Percentiles rank a stretch among this genome's conserved stretches.
phyloP scores from a whole-genome alignment of 108 stramenopile species.

The Cyclotella atomus region DNA sequence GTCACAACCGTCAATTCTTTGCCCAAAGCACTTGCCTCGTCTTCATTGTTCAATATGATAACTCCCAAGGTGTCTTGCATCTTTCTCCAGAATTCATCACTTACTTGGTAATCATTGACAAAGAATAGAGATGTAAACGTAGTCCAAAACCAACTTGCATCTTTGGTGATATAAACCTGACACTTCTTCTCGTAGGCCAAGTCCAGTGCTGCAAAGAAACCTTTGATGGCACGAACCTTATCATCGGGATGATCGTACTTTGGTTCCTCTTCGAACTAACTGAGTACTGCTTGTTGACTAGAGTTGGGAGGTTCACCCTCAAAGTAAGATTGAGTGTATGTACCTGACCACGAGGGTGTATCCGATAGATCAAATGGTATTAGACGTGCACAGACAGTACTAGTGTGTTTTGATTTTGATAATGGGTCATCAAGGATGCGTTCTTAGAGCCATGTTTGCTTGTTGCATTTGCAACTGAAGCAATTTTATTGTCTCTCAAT shows the following conservation, averaged over 20 bases:
- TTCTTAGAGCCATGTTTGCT: no score
- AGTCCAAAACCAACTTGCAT: no score
- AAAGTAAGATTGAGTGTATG: background rate
- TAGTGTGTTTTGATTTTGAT: background rate
- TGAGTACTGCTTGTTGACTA: background rate
- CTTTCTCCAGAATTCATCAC: no score
- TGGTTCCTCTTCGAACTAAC: background rate
- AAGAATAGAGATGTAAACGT: no score
- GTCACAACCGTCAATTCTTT: no score
- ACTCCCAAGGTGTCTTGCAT: no score
- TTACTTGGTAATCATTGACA: no score
- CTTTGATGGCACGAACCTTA: background rate
- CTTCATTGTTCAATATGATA: no score
- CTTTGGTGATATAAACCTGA: background rate
- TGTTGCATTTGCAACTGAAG: no score
- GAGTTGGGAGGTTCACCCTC: background rate
- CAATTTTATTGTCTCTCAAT: no score
- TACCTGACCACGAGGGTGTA: background rate
- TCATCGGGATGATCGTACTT: background rate
- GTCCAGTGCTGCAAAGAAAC: background rate
- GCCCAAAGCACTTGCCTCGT: no score
- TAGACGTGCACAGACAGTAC: background rate
- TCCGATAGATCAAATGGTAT: background rate
- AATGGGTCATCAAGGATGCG: no score
- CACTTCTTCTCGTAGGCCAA: background rate